Evolutionary conservation across 2,329 filamentous ascomycete genomes (phyloP), one percentile per base, ranked within the genome.

Genomic region (Teratosphaeria epicoccoides): DNA sequence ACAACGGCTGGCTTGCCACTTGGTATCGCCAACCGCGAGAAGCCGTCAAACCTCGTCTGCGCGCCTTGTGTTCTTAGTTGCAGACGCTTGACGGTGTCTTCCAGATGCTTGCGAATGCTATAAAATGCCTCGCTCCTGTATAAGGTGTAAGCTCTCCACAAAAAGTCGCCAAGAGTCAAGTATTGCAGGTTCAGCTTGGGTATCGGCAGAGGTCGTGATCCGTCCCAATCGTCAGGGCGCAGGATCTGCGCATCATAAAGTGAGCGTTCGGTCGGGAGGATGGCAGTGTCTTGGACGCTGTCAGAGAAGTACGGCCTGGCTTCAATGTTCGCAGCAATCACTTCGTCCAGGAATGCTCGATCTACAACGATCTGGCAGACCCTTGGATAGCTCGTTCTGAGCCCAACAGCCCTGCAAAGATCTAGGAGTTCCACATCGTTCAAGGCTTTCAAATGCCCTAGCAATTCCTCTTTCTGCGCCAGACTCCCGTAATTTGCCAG

Each of bases 171-270:
- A 48, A 95, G 82, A 2, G 90, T 95, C 12, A 98, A 76, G 68
- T 98, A 98, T 65, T 98, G 93, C 24, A 98, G 74, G 61, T 96
- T 98, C 45, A 97, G 72, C 67, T 98, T 98, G 2, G 93, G 93
- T 43, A 98, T 82, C 2, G 93, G 88, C 52, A 98, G 76, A 4
- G 93, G 90, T 46, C 81, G 81, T 23, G 88, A 89, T 24, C 90
- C 90, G 66, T 95, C 85, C 62, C 96, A 97, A 6, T 76, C 77
- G 62, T 96, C 90, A 52, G 91, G 91, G 52, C 88, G 81, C 51
- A 90, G 70, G 49, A 95, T 79, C 24, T 82, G 81, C 48, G 77
- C 76, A 53, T 96, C 88, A 63, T 96, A 96, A 4, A 98, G 74
- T 1, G 80, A 72, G 52, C 79, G 74, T 65, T 97, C 93, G 0